Evolutionary conservation across 495 filamentous ascomycete species (phyloP).

Genomic region (Penicillium malachiteum): DNA sequence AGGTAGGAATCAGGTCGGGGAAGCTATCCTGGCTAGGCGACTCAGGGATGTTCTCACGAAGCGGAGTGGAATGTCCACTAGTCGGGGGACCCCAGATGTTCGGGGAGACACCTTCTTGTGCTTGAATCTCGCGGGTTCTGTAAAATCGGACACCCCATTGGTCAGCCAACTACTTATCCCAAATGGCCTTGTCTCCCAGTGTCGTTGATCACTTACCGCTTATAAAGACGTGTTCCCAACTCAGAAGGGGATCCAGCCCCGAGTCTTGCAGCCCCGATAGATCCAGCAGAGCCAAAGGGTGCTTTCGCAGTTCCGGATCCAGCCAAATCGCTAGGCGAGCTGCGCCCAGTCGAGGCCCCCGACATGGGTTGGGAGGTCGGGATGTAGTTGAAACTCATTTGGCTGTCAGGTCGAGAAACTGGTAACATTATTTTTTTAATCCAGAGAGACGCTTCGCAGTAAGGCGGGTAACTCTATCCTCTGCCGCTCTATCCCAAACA

Average conservation of each 20-base stretch:
- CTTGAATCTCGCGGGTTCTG: constrained; percentile 94
- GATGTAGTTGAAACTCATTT: constrained; percentile 76
- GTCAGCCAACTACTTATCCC: constrained; percentile 14
- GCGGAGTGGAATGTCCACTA: constrained; percentile 90
- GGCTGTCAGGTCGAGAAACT: constrained; percentile 61
- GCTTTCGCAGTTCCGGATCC: constrained; percentile 67
- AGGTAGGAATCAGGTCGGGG: constrained; percentile 76
- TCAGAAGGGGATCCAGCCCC: constrained; percentile 98
- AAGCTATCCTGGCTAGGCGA: constrained; percentile 94
- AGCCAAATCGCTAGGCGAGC: constrained; percentile 80
- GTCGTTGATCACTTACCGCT: constrained; percentile 65
- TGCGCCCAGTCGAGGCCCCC: constrained; percentile 81
- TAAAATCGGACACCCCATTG: neutral
- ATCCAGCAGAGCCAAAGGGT: constrained; percentile 70
- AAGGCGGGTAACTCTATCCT: constrained; percentile 26
- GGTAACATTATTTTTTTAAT: constrained; percentile 83
- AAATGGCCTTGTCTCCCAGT: neutral
- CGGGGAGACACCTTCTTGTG: constrained; percentile 84
- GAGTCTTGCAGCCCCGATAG: constrained; percentile 73
- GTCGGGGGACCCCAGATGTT: constrained; percentile 95
- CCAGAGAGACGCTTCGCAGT: constrained; percentile 21
- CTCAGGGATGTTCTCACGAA: constrained; percentile 96
- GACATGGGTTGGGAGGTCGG: constrained; percentile 76
- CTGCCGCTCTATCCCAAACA: constrained; percentile 17
- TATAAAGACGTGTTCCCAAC: constrained; percentile 74